These are phyloP conservation scores for Westerdykella sp. DNA, from an alignment of 2,329 filamentous ascomycete species.

Conservation along the genomic window DNA sequence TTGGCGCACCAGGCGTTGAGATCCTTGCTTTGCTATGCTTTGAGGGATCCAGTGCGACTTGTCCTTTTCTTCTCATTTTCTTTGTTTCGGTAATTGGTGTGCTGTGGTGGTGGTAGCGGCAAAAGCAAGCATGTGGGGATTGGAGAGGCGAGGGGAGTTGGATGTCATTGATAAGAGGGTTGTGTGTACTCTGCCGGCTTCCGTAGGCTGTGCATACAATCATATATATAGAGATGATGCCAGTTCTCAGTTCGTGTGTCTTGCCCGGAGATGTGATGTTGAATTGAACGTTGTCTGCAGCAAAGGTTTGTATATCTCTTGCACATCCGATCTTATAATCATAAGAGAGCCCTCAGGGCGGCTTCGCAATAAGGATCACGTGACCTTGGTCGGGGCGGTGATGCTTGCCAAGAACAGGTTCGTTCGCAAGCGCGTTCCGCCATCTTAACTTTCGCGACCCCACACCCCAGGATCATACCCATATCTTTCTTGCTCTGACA, in stretches of 20 bases:
- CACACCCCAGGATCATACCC: no score
- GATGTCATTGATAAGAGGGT: neutral
- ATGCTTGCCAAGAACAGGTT: no score
- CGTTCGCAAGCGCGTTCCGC: no score
- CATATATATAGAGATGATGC: neutral
- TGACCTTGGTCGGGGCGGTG: no score
- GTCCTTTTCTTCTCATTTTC: constrained; percentile 21
- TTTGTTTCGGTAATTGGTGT: neutral
- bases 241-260: neutral
- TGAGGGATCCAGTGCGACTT: constrained; percentile 8
- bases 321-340: no score
- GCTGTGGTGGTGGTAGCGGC: constrained; percentile 12
- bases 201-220: neutral
- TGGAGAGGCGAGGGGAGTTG: neutral
- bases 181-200: no score
- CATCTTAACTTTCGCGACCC: no score
- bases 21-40: constrained; percentile 4
- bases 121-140: constrained; percentile 22
- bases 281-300: neutral
- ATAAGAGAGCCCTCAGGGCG: no score
- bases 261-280: neutral
- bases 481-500: no score
- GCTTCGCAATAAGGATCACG: no score
- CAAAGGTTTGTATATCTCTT: no score
- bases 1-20: constrained; percentile 25